phyloP scores from a whole-genome alignment of 306 rosid species.

The Cucumis cinereus region DNA sequence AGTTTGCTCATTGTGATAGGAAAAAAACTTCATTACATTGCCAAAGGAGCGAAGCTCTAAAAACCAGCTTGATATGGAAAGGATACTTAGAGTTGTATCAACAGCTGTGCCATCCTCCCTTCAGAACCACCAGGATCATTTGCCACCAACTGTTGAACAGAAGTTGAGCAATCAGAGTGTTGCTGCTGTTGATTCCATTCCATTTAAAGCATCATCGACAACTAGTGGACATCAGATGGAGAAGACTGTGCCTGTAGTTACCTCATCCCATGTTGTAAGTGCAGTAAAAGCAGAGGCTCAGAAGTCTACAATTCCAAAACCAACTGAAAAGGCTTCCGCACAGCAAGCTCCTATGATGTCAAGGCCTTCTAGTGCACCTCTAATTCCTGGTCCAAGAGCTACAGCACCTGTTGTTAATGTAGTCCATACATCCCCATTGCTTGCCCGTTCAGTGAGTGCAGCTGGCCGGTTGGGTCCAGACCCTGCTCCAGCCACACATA shows the following conservation, averaged over 20 bases:
- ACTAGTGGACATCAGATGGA: conserved; percentile 33
- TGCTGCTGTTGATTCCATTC: conserved; percentile 26
- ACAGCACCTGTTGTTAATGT: conserved; percentile 53
- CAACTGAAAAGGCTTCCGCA: conserved; percentile 36
- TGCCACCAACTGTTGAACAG: conserved; percentile 19
- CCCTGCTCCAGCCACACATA: conserved; percentile 57
- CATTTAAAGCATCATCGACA: conserved; percentile 33
- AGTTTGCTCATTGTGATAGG: conserved; percentile 26
- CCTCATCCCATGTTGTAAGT: conserved; percentile 27
- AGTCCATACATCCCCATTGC: conserved; percentile 66
- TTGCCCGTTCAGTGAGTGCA: conserved; percentile 78
- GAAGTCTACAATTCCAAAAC: conserved; percentile 37
- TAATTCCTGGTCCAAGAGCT: conserved; percentile 68
- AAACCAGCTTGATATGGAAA: conserved; percentile 43
- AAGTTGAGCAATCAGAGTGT: conserved; percentile 34
- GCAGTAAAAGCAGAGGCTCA: conserved; percentile 45
- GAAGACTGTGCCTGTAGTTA: conserved; percentile 26
- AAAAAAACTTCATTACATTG: conserved; percentile 32
- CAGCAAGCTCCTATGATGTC: conserved; percentile 48
- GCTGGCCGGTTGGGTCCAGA: conserved; percentile 88
- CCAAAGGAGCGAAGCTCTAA: conserved; percentile 40
- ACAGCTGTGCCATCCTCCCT: conserved; percentile 39
- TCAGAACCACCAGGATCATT: conserved; percentile 36
- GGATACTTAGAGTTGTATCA: conserved; percentile 43
- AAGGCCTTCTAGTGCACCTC: conserved; percentile 80